Evolutionary conservation across 352 stramenopile genomes (phyloP).

Genomic region (Globisporangium recalcitrans): DNA sequence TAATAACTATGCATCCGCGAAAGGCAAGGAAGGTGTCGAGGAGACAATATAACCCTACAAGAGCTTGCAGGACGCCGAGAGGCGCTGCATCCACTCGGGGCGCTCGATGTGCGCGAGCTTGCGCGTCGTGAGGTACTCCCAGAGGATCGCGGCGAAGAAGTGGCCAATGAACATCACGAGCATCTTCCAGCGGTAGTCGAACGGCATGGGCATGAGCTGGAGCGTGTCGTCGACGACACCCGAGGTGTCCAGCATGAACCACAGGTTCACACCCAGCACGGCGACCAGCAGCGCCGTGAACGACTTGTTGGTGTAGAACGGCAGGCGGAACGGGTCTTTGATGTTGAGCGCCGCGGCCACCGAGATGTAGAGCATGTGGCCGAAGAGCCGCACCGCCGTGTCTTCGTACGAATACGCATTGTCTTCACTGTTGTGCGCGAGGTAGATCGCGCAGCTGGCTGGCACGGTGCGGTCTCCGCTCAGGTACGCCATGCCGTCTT

Average conservation of each 20-base stretch:
- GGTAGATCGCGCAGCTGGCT: constrained; percentile 17
- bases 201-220: constrained; percentile 36
- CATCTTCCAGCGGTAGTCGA: constrained; percentile 34
- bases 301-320: constrained; percentile 42
- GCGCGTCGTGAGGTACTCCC: constrained; percentile 24
- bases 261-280: constrained; percentile 35
- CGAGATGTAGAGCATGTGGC: constrained; percentile 45
- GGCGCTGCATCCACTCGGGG: constrained; percentile 1
- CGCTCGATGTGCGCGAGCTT: constrained; percentile 11
- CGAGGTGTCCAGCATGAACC: constrained; percentile 46
- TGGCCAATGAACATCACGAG: constrained; percentile 38
- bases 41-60: neutral
- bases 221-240: constrained; percentile 31
- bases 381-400: constrained; percentile 52
- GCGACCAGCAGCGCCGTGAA: constrained; percentile 27
- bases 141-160: constrained; percentile 16
- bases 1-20: neutral
- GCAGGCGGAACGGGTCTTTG: constrained; percentile 43
- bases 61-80: neutral
- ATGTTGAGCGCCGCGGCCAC: constrained; percentile 55
- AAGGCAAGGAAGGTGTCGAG: neutral
- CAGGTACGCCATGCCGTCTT: neutral
- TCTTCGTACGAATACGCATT: constrained; percentile 46
- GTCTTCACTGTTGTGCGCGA: constrained; percentile 20
- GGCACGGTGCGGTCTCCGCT: neutral